phyloP scores from a whole-genome alignment of 2,329 filamentous ascomycete genomes.

The Phialophora chinensis region DNA sequence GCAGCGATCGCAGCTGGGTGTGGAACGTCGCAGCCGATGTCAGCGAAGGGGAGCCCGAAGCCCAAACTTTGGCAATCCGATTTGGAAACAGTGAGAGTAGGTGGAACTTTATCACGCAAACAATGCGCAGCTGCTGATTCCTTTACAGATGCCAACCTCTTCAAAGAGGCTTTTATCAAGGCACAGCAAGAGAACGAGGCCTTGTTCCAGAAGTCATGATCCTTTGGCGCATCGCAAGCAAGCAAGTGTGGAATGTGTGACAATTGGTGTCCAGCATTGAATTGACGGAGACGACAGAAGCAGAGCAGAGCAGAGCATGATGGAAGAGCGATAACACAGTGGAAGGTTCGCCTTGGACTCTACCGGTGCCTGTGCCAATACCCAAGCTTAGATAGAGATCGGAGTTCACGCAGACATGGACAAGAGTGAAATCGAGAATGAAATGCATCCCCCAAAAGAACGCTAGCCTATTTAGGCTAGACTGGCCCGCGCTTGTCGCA shows the following conservation, averaged over 20 bases:
- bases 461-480: neutral
- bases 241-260: constrained; percentile 21
- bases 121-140: constrained; percentile 1
- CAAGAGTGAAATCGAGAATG: constrained; percentile 14
- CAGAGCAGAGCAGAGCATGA: constrained; percentile 5
- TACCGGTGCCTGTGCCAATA: constrained; percentile 3
- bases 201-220: constrained; percentile 63
- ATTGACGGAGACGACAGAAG: constrained; percentile 8
- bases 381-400: constrained; percentile 26
- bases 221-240: constrained; percentile 11
- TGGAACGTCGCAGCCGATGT: constrained; percentile 99
- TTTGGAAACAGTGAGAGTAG: constrained; percentile 97
- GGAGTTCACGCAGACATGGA: constrained; percentile 1
- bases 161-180: constrained; percentile 98
- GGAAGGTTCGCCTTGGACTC: constrained; percentile 3
- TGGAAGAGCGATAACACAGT: constrained; percentile 6
- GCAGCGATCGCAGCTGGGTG: constrained; percentile 97
- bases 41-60: constrained; percentile 96
- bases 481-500: neutral
- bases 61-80: constrained; percentile 92
- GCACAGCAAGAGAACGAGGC: constrained; percentile 95
- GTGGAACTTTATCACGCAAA: constrained; percentile 45
- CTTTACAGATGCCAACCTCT: constrained; percentile 83
- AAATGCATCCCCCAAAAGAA: neutral
- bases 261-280: constrained; percentile 26